phyloP scores from a whole-genome alignment of 768 basidiomycete species.

The Gelatoporia subvermispora region DNA sequence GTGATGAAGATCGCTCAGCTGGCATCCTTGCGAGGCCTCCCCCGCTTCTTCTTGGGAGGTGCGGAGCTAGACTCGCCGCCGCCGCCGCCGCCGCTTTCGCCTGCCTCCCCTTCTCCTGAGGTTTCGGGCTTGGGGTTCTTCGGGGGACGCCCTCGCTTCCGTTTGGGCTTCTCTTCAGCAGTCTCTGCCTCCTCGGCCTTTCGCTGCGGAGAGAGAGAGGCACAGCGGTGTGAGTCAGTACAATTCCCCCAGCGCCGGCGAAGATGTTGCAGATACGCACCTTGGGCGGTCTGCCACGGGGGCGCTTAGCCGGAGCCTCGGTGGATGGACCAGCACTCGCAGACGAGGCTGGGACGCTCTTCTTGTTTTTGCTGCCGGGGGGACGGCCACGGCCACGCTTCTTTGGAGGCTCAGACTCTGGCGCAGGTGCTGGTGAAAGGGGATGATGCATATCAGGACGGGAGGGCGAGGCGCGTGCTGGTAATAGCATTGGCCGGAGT shows the following conservation, averaged over 20 bases:
- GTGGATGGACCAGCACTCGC: constrained; percentile 23
- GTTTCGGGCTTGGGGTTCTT: constrained; percentile 20
- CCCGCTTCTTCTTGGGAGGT: constrained; percentile 47
- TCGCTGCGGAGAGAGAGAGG: constrained; percentile 23
- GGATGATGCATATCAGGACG: constrained; percentile 25
- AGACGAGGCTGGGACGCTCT: constrained; percentile 31
- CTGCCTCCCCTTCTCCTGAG: constrained; percentile 16
- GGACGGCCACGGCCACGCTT: constrained; percentile 89
- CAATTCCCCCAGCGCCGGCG: background rate
- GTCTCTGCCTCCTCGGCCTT: constrained; percentile 39
- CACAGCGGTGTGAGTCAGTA: background rate
- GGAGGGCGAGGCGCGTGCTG: constrained; percentile 18
- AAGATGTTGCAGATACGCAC: constrained; percentile 24
- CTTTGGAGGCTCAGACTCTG: constrained; percentile 33
- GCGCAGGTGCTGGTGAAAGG: constrained; percentile 29
- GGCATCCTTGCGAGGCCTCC: constrained; percentile 60
- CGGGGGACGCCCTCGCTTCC: constrained; percentile 23
- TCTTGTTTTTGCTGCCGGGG: constrained; percentile 81
- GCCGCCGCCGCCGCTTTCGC: constrained; percentile 16
- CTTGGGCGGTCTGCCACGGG: constrained; percentile 49
- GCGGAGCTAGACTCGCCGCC: constrained; percentile 10
- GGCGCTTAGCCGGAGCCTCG: constrained; percentile 34
- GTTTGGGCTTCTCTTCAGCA: constrained; percentile 17
- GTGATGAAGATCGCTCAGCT: constrained; percentile 8
- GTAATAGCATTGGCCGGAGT: constrained; percentile 16